Base-by-base conservation (phyloP, 768 basidiomycete genomes). In the Tricholoma bakamatsutake region DNA sequence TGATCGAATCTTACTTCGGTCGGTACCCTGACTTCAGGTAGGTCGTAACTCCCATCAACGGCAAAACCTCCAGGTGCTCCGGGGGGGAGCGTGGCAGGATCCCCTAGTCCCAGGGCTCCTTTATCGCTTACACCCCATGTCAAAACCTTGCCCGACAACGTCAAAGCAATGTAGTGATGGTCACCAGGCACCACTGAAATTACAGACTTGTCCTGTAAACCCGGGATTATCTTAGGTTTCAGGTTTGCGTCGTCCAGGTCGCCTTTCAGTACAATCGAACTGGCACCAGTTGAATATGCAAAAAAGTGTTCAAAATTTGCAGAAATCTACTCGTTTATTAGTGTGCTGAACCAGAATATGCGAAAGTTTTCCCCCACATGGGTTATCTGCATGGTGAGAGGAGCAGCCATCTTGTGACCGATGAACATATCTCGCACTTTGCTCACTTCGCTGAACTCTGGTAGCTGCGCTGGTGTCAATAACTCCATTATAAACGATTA, bases 161-260 rank as follows among this genome's bases (percentile, higher is more conserved):
- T 95, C 62, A 97, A 74, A 1, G 96, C 95, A 34, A 84, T 90
- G 65, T 78, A 84, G 73, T 98, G 96, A 68, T 95, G 97, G 70
- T 98, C 96, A 5, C 96, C 96, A 50, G 93, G 78, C 12, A 87
- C 86, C 54, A 96, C 84, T 50, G 91, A 90, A 57, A 98, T 95
- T 53, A 98, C 82, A 35, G 79, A 76, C 60, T 73, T 80, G 61
- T 88, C 79, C 63, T 97, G 93, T 28, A 98, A 73, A 33, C 78
- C 81, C 1, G 88, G 85, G 4, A 90, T 75, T 56, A 93, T 74
- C 33, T 73, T 76, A n/a, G 88, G 90, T 55, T 65, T 62, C 13
- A 71, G 74, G 18, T 70, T 67, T 11, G 71, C 55, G 34, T 71
- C 61, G n/a, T 73, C 66, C 12, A 70, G 73, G 45, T 80, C 72